Conservation (phyloP, 305 asterid species). For the Fraxinus velutina region DNA sequence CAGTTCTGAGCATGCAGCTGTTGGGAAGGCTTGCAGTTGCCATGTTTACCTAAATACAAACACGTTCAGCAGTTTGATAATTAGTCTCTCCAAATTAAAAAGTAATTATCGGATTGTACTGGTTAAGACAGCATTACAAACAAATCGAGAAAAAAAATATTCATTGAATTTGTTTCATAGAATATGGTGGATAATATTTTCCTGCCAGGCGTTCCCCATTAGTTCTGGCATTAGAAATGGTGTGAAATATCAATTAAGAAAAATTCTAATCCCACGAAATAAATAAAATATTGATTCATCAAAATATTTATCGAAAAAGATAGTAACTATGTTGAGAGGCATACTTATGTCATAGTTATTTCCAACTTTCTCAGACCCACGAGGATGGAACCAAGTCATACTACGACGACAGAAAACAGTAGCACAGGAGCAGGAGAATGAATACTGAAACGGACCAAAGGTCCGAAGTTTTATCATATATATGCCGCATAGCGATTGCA, state of each 20-base stretch:
- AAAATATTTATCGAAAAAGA: neutral
- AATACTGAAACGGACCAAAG: neutral
- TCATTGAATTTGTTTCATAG: neutral
- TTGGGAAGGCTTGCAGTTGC: slow-evolving; percentile 56
- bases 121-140: neutral
- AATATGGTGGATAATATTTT: neutral
- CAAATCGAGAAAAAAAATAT: neutral
- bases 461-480: neutral
- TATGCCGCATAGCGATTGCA: neutral
- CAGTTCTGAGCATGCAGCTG: slow-evolving; percentile 37
- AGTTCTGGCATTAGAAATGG: neutral
- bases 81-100: neutral
- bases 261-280: neutral
- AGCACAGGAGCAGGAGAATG: neutral
- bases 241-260: too few species aligned
- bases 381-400: neutral
- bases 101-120: neutral
- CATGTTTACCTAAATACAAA: slow-evolving; percentile 53
- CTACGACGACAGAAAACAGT: neutral
- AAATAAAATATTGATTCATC: neutral
- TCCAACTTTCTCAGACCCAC: neutral
- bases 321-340: neutral
- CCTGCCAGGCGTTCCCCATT: neutral
- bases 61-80: neutral
- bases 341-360: neutral